Conservation (phyloP, 2,329 filamentous ascomycete species). For the Dactylellina leptospora region DNA sequence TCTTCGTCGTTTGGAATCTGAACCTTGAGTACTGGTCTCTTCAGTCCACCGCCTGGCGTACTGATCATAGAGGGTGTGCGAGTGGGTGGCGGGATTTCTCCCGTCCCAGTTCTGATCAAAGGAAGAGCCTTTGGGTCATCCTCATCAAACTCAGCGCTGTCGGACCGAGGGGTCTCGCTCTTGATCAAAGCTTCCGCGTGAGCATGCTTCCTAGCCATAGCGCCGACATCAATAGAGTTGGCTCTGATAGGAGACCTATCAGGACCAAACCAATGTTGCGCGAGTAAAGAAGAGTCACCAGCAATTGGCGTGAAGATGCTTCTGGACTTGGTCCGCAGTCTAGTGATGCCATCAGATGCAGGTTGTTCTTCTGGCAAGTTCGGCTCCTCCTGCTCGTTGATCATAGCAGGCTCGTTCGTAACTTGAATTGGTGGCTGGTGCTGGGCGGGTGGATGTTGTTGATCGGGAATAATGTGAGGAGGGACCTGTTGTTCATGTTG, state of each 20-base stretch:
- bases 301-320: constrained; percentile 99
- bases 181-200: constrained; percentile 57
- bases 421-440: constrained; percentile 58
- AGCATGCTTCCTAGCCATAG: constrained; percentile 66
- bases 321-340: constrained; percentile 80
- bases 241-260: constrained; percentile 63
- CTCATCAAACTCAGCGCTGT: constrained; percentile 64
- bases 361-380: constrained; percentile 65
- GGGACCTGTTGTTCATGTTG: constrained; percentile 66
- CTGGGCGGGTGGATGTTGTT: constrained; percentile 58
- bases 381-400: constrained; percentile 58
- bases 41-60: constrained; percentile 64
- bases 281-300: constrained; percentile 58
- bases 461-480: constrained; percentile 63
- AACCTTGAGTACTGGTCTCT: constrained; percentile 85
- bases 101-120: constrained; percentile 50
- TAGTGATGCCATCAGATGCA: constrained; percentile 61
- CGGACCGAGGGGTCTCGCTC: constrained; percentile 16
- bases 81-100: constrained; percentile 69
- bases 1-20: constrained; percentile 94
- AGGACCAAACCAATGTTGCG: constrained; percentile 56
- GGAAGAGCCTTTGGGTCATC: constrained; percentile 56
- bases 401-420: constrained; percentile 59
- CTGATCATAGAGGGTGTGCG: constrained; percentile 71
- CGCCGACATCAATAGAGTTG: constrained; percentile 72